These are phyloP conservation scores for Anacardium occidentale DNA, from an alignment of 345 rosid species.

Conservation along the genomic window DNA sequence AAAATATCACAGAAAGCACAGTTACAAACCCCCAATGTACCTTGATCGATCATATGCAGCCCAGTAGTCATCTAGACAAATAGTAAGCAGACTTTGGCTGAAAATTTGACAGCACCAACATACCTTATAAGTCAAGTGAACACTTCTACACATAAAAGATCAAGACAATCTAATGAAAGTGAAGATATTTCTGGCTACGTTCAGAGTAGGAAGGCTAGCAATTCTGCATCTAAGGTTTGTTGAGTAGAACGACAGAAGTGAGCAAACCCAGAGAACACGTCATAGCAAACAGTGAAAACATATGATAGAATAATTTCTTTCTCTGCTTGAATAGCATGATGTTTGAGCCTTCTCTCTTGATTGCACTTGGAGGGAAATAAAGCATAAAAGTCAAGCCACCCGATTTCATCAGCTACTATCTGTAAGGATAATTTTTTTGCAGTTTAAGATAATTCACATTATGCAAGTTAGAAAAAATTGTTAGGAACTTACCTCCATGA, in stretches of 20 bases:
- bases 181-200: constrained; percentile 37
- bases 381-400: constrained; percentile 67
- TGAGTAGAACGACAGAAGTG: constrained; percentile 58
- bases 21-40: constrained; percentile 28
- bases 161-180: constrained; percentile 1
- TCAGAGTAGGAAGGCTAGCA: constrained; percentile 51
- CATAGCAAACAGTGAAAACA: constrained; percentile 63
- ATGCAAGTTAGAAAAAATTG: constrained; percentile 21
- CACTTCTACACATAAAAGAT: not conserved
- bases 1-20: not conserved
- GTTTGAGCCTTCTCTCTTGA: constrained; percentile 49
- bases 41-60: constrained; percentile 58
- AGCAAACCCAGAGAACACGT: constrained; percentile 70
- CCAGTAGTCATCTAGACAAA: constrained; percentile 63
- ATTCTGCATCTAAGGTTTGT: constrained; percentile 47
- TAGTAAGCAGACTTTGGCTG: constrained; percentile 57
- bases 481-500: constrained; percentile 52
- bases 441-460: constrained; percentile 3
- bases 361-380: constrained; percentile 21
- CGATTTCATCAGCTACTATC: constrained; percentile 64
- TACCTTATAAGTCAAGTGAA: constrained; percentile 14
- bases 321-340: constrained; percentile 59
- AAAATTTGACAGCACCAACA: constrained; percentile 16
- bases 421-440: constrained; percentile 25
- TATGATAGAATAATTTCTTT: constrained; percentile 57